These are phyloP conservation scores for Neospermospora avenae DNA, from an alignment of 2,329 filamentous ascomycete genomes.

Conservation along the genomic window DNA sequence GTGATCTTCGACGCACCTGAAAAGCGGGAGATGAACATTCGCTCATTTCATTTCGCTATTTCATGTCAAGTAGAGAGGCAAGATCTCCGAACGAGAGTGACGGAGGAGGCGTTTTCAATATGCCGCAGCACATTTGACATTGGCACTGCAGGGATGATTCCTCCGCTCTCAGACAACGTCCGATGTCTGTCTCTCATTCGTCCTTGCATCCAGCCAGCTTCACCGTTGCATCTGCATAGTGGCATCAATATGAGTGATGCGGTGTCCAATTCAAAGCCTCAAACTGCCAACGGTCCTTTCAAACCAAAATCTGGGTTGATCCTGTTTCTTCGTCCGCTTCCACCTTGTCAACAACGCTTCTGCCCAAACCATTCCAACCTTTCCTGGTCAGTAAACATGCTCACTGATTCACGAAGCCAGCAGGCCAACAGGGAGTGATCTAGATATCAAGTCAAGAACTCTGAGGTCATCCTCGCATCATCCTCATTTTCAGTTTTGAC, in stretches of 20 bases:
- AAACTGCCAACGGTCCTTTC: neutral
- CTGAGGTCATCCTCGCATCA: neutral
- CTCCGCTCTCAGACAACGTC: neutral
- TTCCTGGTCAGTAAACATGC: neutral
- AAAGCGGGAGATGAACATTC: no score
- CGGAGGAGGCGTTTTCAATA: neutral
- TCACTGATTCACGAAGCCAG: neutral
- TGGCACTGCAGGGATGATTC: neutral
- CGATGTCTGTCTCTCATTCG: neutral
- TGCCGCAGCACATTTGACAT: neutral
- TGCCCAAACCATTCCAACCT: neutral
- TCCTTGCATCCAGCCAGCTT: neutral
- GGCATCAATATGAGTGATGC: neutral
- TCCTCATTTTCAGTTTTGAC: neutral
- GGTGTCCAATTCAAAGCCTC: neutral
- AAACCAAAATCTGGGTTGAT: neutral
- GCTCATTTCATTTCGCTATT: no score
- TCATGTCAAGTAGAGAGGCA: no score
- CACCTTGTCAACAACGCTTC: neutral
- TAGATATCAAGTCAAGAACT: neutral
- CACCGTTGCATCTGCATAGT: neutral
- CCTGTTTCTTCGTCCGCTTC: neutral
- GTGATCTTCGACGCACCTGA: no score
- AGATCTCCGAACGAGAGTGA: neutral
- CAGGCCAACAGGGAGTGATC: neutral